Evolutionary conservation across 495 filamentous ascomycete genomes (phyloP).

Genomic region (Xylaria venustula): DNA sequence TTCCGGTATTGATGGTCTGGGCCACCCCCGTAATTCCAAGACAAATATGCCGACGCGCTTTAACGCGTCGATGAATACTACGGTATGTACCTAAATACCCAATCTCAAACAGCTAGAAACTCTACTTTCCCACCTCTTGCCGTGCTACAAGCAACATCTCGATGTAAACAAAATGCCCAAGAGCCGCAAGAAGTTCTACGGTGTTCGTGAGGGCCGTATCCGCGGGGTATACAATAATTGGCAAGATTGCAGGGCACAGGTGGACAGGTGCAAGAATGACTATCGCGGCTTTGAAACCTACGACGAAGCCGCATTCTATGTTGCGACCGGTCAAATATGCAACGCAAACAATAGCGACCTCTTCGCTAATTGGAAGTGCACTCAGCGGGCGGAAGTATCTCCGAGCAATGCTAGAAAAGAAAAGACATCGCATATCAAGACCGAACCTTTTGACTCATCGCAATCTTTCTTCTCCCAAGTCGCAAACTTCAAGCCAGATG

Average conservation of each 20-base stretch:
- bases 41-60: background rate
- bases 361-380: background rate
- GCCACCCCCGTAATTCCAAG: too few relatives aligned
- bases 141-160: too few relatives aligned
- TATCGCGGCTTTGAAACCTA: conserved; percentile 20
- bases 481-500: conserved; percentile 30
- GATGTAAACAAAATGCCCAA: conserved; percentile 16
- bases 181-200: conserved; percentile 20
- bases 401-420: background rate
- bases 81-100: too few relatives aligned
- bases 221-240: conserved; percentile 21
- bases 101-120: too few relatives aligned
- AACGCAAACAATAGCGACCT: background rate
- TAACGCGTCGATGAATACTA: background rate
- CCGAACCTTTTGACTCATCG: conserved; percentile 21
- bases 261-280: conserved; percentile 11
- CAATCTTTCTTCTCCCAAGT: conserved; percentile 37
- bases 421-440: conserved; percentile 7
- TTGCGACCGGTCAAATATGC: conserved; percentile 5
- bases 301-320: conserved; percentile 17
- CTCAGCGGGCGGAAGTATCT: background rate
- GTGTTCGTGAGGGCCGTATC: conserved; percentile 19
- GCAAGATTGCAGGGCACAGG: conserved; percentile 20
- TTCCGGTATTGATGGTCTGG: too few relatives aligned
- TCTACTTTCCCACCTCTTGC: too few relatives aligned